Conservation (phyloP, 345 rosid genomes). For the Nephelium lappaceum region DNA sequence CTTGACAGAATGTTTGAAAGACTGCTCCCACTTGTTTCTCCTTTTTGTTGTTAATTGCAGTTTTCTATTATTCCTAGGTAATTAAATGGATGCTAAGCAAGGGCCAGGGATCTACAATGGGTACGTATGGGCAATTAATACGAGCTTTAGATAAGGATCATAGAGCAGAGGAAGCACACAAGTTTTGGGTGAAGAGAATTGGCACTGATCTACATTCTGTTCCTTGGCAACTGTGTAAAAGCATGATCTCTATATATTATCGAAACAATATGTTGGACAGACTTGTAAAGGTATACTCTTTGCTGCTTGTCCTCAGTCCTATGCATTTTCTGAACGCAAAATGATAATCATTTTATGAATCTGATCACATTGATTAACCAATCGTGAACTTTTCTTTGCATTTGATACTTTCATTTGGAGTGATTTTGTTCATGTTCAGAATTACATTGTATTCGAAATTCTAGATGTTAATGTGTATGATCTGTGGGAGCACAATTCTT, state of each 20-base stretch:
- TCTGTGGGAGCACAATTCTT: background rate
- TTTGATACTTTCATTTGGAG: background rate
- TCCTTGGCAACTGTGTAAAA: constrained; percentile 82
- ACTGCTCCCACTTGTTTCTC: background rate
- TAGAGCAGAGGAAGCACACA: constrained; percentile 87
- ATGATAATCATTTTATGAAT: background rate
- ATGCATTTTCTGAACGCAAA: background rate
- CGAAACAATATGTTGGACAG: constrained; percentile 80
- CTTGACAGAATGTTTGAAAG: background rate
- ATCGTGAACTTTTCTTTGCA: background rate
- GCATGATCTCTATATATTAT: constrained; percentile 77
- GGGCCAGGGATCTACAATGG: constrained; percentile 93
- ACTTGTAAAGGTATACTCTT: constrained; percentile 64
- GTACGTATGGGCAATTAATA: constrained; percentile 70
- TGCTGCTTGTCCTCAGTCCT: background rate
- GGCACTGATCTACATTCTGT: constrained; percentile 83
- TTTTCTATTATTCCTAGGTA: constrained; percentile 46
- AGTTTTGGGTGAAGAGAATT: constrained; percentile 75
- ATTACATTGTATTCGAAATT: background rate
- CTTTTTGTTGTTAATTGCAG: background rate
- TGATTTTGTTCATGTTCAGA: background rate
- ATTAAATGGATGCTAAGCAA: constrained; percentile 99
- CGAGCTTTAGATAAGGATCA: constrained; percentile 89
- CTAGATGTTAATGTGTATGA: background rate
- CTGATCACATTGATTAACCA: constrained; percentile 4